These are phyloP conservation scores for Escovopsis weberi DNA, from an alignment of 2,329 filamentous ascomycete species.

Conservation along the genomic window DNA sequence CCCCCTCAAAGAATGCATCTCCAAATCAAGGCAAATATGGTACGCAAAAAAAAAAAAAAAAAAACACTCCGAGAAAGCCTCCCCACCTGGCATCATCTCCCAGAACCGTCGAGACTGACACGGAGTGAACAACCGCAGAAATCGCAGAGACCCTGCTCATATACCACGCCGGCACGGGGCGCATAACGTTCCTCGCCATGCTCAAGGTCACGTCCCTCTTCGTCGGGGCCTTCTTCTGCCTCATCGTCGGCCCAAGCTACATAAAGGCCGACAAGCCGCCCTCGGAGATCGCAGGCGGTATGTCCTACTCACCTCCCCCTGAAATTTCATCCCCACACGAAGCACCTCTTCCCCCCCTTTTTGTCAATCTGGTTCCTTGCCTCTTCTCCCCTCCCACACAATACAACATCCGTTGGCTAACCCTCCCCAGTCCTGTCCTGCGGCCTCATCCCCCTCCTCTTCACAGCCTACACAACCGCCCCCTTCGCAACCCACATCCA, in stretches of 20 bases:
- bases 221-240: constrained; percentile 49
- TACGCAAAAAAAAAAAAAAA: too few relatives aligned
- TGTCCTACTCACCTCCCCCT: constrained; percentile 8
- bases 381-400: background rate
- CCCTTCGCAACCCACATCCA: constrained; percentile 63
- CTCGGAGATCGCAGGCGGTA: constrained; percentile 23
- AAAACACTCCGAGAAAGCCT: too few relatives aligned
- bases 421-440: constrained; percentile 37
- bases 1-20: too few relatives aligned
- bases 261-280: constrained; percentile 25
- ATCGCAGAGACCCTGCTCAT: constrained; percentile 50
- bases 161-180: constrained; percentile 58
- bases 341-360: background rate
- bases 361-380: too few relatives aligned
- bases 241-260: constrained; percentile 48
- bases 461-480: constrained; percentile 48
- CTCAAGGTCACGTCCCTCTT: constrained; percentile 59
- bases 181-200: constrained; percentile 53
- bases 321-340: background rate
- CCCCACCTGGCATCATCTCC: too few relatives aligned
- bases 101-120: too few relatives aligned
- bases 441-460: constrained; percentile 49
- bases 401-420: background rate
- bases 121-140: constrained; percentile 15
- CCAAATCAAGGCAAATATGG: too few relatives aligned